Conservation (phyloP, 2,329 filamentous ascomycete genomes). For the Colletotrichum truncatum region DNA sequence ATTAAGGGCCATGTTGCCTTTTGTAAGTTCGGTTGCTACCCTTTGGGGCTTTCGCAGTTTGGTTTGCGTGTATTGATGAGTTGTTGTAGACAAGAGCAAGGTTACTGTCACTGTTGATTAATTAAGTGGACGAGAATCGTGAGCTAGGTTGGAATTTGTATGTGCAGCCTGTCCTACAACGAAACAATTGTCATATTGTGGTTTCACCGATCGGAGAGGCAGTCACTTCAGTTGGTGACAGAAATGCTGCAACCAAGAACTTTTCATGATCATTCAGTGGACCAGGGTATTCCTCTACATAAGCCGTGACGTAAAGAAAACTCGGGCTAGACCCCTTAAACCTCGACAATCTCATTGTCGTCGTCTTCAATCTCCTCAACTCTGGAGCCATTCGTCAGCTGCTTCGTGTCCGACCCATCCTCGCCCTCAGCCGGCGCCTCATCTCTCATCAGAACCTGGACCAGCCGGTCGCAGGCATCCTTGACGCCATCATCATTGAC, state of each 20-base stretch:
- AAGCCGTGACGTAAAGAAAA: conserved; percentile 22
- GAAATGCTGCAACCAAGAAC: not conserved
- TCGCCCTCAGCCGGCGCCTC: conserved; percentile 67
- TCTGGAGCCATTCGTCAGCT: conserved; percentile 51
- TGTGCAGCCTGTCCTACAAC: no score
- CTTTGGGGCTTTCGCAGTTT: no score
- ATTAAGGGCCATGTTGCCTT: conserved; percentile 68
- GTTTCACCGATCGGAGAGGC: no score
- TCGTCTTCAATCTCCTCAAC: conserved; percentile 57
- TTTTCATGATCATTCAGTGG: not conserved
- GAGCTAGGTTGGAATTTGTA: not conserved
- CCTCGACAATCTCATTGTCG: conserved; percentile 64
- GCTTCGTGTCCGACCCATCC: conserved; percentile 36
- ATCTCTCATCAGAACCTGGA: conserved; percentile 87
- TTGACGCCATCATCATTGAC: conserved; percentile 82
- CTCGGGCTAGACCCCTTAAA: conserved; percentile 41
- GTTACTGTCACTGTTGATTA: conserved; percentile 36
- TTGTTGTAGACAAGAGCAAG: conserved; percentile 43
- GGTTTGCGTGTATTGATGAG: conserved; percentile 14
- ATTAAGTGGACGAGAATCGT: not conserved
- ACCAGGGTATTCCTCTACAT: conserved; percentile 30
- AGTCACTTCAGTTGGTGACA: no score
- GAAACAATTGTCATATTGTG: no score
- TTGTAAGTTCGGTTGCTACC: conserved; percentile 54
- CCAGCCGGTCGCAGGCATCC: conserved; percentile 87